Conservation (phyloP, 2,329 filamentous ascomycete species). For the Colletotrichum cereale region DNA sequence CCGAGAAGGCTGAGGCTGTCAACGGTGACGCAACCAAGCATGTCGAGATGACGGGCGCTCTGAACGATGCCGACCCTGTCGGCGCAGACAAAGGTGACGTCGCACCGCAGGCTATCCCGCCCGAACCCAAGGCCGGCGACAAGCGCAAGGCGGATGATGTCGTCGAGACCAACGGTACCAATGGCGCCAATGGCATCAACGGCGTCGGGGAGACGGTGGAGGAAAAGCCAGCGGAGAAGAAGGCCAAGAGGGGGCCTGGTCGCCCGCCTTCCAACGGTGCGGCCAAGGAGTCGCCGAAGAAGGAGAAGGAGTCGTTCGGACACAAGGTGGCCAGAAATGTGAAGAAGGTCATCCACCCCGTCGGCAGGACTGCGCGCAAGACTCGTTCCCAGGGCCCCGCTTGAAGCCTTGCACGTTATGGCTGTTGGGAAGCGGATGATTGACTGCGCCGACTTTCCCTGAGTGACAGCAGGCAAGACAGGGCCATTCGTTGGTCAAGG, state of each 20-base stretch:
- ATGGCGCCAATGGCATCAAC: constrained; percentile 45
- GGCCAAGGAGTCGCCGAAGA: constrained; percentile 20
- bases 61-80: constrained; percentile 41
- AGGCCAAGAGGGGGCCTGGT: constrained; percentile 42
- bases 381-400: constrained; percentile 57
- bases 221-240: constrained; percentile 44
- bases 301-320: constrained; percentile 34
- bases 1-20: constrained; percentile 43
- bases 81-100: constrained; percentile 33
- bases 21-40: constrained; percentile 42
- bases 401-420: neutral
- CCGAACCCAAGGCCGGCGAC: constrained; percentile 48
- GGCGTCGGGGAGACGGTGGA: constrained; percentile 34
- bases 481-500: constrained; percentile 13
- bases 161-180: constrained; percentile 42
- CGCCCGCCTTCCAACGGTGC: constrained; percentile 34
- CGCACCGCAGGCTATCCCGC: constrained; percentile 32
- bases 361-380: constrained; percentile 56
- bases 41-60: constrained; percentile 42
- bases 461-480: neutral
- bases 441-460: constrained; percentile 1
- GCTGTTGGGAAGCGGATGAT: neutral
- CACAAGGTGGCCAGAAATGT: constrained; percentile 49
- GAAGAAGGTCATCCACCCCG: constrained; percentile 50
- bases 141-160: constrained; percentile 55